These are phyloP conservation scores for Gossypium longicalyx DNA, from an alignment of 345 rosid genomes.

Conservation along the genomic window DNA sequence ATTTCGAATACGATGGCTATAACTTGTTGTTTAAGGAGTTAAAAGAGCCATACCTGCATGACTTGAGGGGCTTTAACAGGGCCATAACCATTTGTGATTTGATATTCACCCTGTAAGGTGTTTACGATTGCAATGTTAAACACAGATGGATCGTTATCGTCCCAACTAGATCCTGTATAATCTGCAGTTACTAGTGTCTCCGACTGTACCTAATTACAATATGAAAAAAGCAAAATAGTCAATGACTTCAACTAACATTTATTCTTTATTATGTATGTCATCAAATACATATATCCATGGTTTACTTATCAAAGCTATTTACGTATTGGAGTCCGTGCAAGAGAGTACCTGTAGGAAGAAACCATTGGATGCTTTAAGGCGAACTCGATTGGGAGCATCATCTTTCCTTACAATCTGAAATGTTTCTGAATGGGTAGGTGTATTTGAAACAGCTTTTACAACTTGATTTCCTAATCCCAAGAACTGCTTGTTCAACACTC, in stretches of 20 bases:
- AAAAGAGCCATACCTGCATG: conserved; percentile 21
- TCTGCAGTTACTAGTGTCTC: conserved; percentile 29
- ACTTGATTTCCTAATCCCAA: conserved; percentile 38
- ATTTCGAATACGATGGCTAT: not conserved
- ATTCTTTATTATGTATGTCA: not conserved
- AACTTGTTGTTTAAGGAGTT: not conserved
- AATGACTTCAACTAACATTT: not conserved
- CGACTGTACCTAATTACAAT: conserved; percentile 17
- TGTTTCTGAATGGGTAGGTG: conserved; percentile 25
- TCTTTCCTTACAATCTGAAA: conserved; percentile 44
- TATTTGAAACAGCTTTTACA: conserved; percentile 26
- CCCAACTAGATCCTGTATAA: conserved; percentile 28
- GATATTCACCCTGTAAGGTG: conserved; percentile 29
- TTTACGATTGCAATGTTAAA: conserved; percentile 21
- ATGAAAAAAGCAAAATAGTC: not conserved
- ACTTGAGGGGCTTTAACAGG: conserved; percentile 27
- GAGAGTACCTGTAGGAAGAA: conserved; percentile 26
- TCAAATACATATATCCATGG: too few relatives aligned
- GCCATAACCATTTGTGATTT: conserved; percentile 36
- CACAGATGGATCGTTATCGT: conserved; percentile 30
- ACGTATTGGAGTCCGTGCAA: not conserved
- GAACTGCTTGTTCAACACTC: conserved; percentile 30
- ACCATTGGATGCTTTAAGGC: conserved; percentile 30
- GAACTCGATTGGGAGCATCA: not conserved
- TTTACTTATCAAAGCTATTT: not conserved